phyloP scores from a whole-genome alignment of 768 basidiomycete genomes.

The Mycena vitilis region DNA sequence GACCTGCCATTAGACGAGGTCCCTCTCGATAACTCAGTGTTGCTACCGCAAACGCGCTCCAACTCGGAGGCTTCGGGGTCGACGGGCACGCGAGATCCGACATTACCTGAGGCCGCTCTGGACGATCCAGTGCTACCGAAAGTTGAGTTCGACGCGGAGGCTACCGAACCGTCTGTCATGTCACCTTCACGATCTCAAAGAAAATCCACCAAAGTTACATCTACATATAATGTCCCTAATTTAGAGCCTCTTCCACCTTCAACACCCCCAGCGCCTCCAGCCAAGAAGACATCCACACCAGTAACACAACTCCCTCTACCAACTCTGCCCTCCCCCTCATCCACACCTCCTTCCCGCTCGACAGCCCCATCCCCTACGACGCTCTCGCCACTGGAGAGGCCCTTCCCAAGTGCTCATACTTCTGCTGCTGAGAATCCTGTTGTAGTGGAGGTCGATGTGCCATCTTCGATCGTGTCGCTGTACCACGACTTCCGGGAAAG shows the following conservation, averaged over 20 bases:
- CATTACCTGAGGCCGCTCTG: background rate
- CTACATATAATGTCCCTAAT: slow-evolving; percentile 5
- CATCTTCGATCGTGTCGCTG: slow-evolving; percentile 50
- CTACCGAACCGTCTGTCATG: background rate
- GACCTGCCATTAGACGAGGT: background rate
- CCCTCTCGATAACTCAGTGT: background rate
- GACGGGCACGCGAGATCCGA: too few relatives aligned
- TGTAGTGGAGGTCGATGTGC: background rate
- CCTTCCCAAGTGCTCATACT: slow-evolving; percentile 18
- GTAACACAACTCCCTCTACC: background rate
- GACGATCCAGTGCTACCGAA: background rate
- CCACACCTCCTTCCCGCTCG: background rate
- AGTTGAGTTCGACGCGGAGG: background rate
- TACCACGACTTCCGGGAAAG: slow-evolving; percentile 64
- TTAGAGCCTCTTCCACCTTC: background rate
- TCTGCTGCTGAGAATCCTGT: background rate
- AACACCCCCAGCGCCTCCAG: background rate
- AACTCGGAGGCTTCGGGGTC: too few relatives aligned
- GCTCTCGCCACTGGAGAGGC: slow-evolving; percentile 24
- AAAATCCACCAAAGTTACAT: slow-evolving; percentile 2
- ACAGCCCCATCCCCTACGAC: background rate
- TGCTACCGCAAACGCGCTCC: too few relatives aligned
- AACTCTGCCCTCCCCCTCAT: background rate
- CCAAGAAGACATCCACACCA: background rate
- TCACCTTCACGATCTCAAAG: slow-evolving; percentile 1